A percentile compares a stretch with the other conserved stretches of the same genome.
These are phyloP conservation scores for Saccharata proteae DNA, from an alignment of 2,329 filamentous ascomycete genomes.

Conservation along the genomic window DNA sequence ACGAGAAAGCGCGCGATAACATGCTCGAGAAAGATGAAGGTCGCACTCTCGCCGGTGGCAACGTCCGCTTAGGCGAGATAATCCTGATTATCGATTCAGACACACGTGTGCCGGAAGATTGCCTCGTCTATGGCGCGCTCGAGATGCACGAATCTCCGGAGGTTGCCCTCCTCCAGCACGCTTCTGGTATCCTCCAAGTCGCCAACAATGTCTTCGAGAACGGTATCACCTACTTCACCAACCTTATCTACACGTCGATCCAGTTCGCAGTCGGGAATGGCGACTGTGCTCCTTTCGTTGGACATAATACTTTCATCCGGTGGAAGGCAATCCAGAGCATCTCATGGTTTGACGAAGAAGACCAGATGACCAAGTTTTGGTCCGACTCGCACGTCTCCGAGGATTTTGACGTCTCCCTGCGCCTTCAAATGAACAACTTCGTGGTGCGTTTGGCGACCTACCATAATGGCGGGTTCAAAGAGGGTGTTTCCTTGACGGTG, in stretches of 20 bases:
- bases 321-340: constrained; percentile 11
- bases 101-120: constrained; percentile 11
- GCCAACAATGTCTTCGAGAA: constrained; percentile 11
- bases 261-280: constrained; percentile 11
- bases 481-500: constrained; percentile 11
- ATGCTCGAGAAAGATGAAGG: constrained; percentile 34
- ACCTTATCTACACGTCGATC: constrained; percentile 11
- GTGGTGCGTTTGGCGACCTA: constrained; percentile 10
- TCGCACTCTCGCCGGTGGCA: constrained; percentile 61
- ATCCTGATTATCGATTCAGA: constrained; percentile 41
- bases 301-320: constrained; percentile 11
- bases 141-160: constrained; percentile 11
- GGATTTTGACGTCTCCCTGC: constrained; percentile 11
- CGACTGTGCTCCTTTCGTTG: constrained; percentile 12
- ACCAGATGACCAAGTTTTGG: constrained; percentile 8
- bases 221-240: constrained; percentile 12
- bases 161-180: constrained; percentile 11
- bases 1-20: constrained; percentile 4
- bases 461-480: constrained; percentile 10
- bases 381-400: constrained; percentile 11
- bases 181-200: constrained; percentile 11
- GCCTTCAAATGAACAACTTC: constrained; percentile 10
- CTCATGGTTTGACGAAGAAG: constrained; percentile 6
- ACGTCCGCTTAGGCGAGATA: constrained; percentile 64
- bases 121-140: constrained; percentile 10